Conservation (phyloP, 805 yeast species). For the Lipomyces japonicus region DNA sequence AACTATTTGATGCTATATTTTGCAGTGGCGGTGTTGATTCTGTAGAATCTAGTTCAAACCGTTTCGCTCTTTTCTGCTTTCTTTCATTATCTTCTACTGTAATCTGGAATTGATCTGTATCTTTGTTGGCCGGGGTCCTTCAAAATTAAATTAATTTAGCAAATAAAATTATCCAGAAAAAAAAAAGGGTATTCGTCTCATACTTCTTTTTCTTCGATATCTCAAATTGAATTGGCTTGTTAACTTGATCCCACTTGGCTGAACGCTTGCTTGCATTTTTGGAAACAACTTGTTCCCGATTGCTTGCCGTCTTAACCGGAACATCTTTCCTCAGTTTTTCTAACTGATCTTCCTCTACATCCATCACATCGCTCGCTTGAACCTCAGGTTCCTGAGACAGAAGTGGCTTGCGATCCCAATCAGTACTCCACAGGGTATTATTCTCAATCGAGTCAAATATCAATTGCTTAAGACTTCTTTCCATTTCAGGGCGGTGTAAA, state of each 20-base stretch:
- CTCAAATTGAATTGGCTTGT: not conserved
- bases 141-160: too few species aligned
- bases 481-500: slow-evolving; percentile 43
- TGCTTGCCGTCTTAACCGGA: not conserved
- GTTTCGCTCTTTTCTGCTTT: slow-evolving; percentile 43
- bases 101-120: not conserved
- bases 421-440: slow-evolving; percentile 46
- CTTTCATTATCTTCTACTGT: slow-evolving; percentile 2
- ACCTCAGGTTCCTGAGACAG: too few species aligned
- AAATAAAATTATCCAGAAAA: too few species aligned
- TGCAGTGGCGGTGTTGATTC: slow-evolving; percentile 2
- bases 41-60: slow-evolving; percentile 45
- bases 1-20: too few species aligned
- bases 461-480: slow-evolving; percentile 48
- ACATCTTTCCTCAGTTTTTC: slow-evolving; percentile 12
- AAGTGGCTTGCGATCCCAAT: slow-evolving; percentile 52
- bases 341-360: slow-evolving; percentile 12
- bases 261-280: slow-evolving; percentile 16
- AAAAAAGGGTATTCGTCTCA: too few species aligned
- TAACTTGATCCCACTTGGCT: slow-evolving; percentile 21
- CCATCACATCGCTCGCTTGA: not conserved
- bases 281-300: not conserved
- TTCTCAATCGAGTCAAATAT: slow-evolving; percentile 49
- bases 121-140: not conserved
- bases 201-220: slow-evolving; percentile 9